Conservation (phyloP, 73 alveolate species). For the Tetrahymena thermophila region DNA sequence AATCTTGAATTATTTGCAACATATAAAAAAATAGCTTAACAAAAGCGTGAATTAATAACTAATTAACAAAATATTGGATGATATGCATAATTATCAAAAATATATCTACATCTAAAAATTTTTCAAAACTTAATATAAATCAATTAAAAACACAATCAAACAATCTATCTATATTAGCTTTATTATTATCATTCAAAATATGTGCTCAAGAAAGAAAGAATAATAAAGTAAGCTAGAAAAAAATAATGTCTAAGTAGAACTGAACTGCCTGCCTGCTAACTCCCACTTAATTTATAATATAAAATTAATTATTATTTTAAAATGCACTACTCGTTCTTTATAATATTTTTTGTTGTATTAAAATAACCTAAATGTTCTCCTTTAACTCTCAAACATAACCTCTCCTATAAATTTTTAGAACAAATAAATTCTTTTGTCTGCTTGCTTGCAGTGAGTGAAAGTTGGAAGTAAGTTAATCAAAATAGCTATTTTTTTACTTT, state of each 20-base stretch:
- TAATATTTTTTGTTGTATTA: neutral
- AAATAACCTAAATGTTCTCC: neutral
- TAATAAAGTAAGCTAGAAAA: neutral
- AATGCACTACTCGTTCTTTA: neutral
- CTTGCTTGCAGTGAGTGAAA: no score
- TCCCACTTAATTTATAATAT: neutral
- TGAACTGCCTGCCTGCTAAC: neutral
- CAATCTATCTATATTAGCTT: neutral
- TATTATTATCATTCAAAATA: neutral
- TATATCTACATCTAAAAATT: neutral
- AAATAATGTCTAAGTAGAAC: neutral
- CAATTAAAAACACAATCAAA: no score
- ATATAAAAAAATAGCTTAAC: neutral
- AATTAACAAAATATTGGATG: neutral
- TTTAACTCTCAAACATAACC: neutral
- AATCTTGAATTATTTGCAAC: neutral
- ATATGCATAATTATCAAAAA: neutral
- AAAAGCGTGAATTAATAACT: neutral
- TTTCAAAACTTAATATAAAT: neutral
- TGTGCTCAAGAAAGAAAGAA: neutral
- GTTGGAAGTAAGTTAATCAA: neutral
- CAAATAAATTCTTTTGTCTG: neutral
- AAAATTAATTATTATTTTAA: no score
- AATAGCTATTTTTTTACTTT: neutral
- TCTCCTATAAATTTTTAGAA: neutral